Base-by-base conservation (phyloP, 441 rosid species). In the Brassica balearica region DNA sequence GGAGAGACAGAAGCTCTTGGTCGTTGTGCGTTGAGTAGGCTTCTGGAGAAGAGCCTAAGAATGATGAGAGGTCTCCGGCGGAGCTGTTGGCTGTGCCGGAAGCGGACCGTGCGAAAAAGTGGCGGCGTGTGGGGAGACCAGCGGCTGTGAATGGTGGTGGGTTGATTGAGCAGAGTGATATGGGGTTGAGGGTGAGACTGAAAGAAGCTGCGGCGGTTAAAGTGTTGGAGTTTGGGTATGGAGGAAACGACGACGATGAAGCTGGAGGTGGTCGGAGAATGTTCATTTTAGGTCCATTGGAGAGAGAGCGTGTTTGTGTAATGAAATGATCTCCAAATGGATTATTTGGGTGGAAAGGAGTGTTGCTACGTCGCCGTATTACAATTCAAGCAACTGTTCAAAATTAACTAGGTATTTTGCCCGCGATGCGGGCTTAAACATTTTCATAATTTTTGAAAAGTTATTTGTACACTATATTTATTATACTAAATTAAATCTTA, bases 1-100 rank as follows among this genome's bases (percentile, higher is more conserved):
- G 99, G 75, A 93, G 98, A 14, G 75, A 77, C 1, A 93, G 63
- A 22, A 95, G 90, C n/a, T 85, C 77, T 53, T 83, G 91, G 75
- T 93, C 95, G 63, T 81, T 65, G 43, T 67, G 64, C 10, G 75
- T 65, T 23, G 71, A 79, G 20, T 75, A 80, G 0, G 80, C 38
- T 19, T 80, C 80, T 58, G 80, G n/a, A 1, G 79, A 8, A 68
- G 62, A 68, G 23, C 11, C 70, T 1, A 53, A 63, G 48, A 66
- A 83, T 0, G 66, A 83, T 0, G 84, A 25, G 60, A 87, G 82
- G 38, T 78, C 81, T 6, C 84, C 55, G n/a, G 86, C 64, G 10
- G 84, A 68, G 82, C 87, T 71, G 73, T 71, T 82, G 53, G 82
- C 60, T 25, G 79, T 84, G 62, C 73, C 65, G 67, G 87, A 73